These are phyloP conservation scores for Cymodocea nodosa DNA, from an alignment of 116 monocot species.

Conservation along the genomic window DNA sequence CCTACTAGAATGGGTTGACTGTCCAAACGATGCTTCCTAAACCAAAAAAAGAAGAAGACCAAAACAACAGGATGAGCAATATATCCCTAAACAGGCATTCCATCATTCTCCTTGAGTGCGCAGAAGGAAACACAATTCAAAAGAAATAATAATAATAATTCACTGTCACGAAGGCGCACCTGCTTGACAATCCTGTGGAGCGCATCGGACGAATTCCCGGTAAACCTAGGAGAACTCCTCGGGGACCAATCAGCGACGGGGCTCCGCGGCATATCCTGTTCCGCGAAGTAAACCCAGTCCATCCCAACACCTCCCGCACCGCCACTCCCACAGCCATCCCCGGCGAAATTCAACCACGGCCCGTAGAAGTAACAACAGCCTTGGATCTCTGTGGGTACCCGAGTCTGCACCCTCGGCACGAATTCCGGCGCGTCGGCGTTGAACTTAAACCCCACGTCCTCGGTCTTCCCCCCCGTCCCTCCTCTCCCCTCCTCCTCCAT, in stretches of 20 bases:
- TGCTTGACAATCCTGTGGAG: slow-evolving; percentile 69
- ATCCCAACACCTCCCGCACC: slow-evolving; percentile 10
- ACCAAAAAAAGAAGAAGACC: too few species aligned
- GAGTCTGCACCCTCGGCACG: slow-evolving; percentile 31
- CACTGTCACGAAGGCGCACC: slow-evolving; percentile 16
- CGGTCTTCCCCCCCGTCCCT: not conserved
- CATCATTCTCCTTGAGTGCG: not conserved
- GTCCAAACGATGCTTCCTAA: too few species aligned
- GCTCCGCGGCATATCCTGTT: slow-evolving; percentile 16
- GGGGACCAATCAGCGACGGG: slow-evolving; percentile 23
- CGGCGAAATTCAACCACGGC: slow-evolving; percentile 31
- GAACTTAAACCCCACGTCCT: slow-evolving; percentile 31
- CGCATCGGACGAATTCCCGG: slow-evolving; percentile 4
- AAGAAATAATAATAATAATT: not conserved
- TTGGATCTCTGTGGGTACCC: not conserved
- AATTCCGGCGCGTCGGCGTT: slow-evolving; percentile 74
- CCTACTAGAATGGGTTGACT: too few species aligned
- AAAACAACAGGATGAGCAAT: too few species aligned
- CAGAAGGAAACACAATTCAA: not conserved
- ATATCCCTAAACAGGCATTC: not conserved
- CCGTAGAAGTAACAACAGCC: slow-evolving; percentile 27
- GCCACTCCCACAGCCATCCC: slow-evolving; percentile 15
- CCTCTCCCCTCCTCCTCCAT: not conserved
- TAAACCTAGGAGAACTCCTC: not conserved
- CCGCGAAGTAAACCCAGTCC: slow-evolving; percentile 46